A percentile compares a stretch with the other conserved stretches of the same genome.
These are phyloP conservation scores for Pseudoperonospora humuli DNA, from an alignment of 352 stramenopile species.

Conservation along the genomic window DNA sequence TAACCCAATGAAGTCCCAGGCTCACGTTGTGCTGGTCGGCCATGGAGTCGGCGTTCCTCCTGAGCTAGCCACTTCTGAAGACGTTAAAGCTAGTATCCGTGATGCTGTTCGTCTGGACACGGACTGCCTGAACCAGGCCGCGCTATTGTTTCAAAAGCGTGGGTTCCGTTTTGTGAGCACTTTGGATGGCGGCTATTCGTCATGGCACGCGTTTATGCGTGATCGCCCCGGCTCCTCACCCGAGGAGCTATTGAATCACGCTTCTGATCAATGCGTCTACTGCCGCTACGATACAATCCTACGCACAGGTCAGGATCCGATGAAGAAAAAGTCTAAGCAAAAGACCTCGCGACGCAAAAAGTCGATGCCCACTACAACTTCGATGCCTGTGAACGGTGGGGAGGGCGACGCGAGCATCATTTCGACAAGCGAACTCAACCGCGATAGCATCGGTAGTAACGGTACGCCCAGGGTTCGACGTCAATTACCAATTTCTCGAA, in stretches of 20 bases:
- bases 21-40: conserved; percentile 71
- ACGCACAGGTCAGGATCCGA: conserved; percentile 53
- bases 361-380: conserved; percentile 61
- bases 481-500: conserved; percentile 46
- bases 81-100: conserved; percentile 63
- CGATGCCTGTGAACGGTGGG: conserved; percentile 62
- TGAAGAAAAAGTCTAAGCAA: conserved; percentile 41
- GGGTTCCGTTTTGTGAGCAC: conserved; percentile 76
- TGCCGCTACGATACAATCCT: conserved; percentile 73
- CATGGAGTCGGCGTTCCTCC: conserved; percentile 62
- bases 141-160: conserved; percentile 78
- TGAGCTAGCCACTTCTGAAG: conserved; percentile 50
- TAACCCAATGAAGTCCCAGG: conserved; percentile 59
- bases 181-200: conserved; percentile 69
- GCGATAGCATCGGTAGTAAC: conserved; percentile 15
- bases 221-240: conserved; percentile 47
- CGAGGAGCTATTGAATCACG: conserved; percentile 63
- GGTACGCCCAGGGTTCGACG: conserved; percentile 14
- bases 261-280: conserved; percentile 61
- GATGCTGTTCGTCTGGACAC: conserved; percentile 64
- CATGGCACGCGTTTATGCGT: conserved; percentile 80
- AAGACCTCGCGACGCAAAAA: conserved; percentile 52
- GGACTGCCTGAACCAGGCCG: conserved; percentile 64
- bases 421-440: conserved; percentile 42
- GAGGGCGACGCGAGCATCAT: conserved; percentile 63